Conservation (phyloP, 2,329 filamentous ascomycete species). For the Alternaria brassicae region DNA sequence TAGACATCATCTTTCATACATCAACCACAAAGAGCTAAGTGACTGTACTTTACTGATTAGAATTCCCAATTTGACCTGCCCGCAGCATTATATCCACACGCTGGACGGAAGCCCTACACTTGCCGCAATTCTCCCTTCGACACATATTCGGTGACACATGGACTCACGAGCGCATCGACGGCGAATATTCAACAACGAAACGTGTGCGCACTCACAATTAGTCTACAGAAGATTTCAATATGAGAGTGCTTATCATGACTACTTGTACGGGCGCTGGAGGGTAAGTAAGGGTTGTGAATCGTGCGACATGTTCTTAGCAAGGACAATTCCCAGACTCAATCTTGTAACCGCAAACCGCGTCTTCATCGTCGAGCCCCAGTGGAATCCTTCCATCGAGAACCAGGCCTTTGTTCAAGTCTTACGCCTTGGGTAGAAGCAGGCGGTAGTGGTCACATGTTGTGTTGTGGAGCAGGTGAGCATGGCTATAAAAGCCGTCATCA, state of each 20-base stretch:
- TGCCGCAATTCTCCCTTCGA: slow-evolving; percentile 27
- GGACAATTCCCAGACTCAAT: slow-evolving; percentile 51
- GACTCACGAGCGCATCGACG: slow-evolving; percentile 55
- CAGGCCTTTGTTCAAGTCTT: slow-evolving; percentile 61
- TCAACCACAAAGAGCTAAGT: slow-evolving; percentile 38
- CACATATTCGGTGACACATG: not conserved
- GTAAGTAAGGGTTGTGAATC: slow-evolving; percentile 34
- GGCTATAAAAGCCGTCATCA: rapidly evolving
- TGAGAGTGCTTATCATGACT: slow-evolving; percentile 60
- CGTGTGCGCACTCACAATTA: slow-evolving; percentile 50
- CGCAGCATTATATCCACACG: slow-evolving; percentile 44
- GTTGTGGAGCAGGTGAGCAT: slow-evolving; percentile 56
- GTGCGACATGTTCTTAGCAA: not conserved
- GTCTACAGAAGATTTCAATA: slow-evolving; percentile 43
- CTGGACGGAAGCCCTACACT: slow-evolving; percentile 41
- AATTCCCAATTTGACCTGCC: no score
- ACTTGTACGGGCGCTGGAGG: slow-evolving; percentile 61
- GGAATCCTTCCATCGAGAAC: slow-evolving; percentile 62
- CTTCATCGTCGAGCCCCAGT: slow-evolving; percentile 62
- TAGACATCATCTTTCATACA: slow-evolving; percentile 41
- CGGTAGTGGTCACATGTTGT: slow-evolving; percentile 58
- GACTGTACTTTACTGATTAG: no score
- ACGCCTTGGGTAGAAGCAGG: slow-evolving; percentile 55
- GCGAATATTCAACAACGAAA: slow-evolving; percentile 47
- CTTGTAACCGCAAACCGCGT: slow-evolving; percentile 58